phyloP scores from a whole-genome alignment of 2,329 filamentous ascomycete species.

The Plenodomus tracheiphilus region DNA sequence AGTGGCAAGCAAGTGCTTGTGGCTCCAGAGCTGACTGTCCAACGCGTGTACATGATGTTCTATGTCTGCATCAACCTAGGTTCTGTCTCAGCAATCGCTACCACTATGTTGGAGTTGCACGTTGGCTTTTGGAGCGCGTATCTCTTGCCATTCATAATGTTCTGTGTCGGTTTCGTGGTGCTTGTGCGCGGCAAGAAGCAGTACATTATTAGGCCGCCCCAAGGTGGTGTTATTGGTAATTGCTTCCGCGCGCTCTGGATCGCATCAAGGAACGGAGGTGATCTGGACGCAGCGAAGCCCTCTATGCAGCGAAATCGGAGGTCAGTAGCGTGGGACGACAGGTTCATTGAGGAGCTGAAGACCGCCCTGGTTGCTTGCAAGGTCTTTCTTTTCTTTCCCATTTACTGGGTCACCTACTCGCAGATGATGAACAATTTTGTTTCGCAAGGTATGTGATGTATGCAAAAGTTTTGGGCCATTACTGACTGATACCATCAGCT shows the following conservation, averaged over 20 bases:
- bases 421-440: constrained; percentile 56
- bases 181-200: constrained; percentile 39
- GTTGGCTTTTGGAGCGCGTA: constrained; percentile 73
- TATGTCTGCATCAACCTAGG: constrained; percentile 75
- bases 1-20: constrained; percentile 49
- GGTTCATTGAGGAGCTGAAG: constrained; percentile 73
- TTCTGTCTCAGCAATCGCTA: constrained; percentile 68
- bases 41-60: constrained; percentile 63
- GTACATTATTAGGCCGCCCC: constrained; percentile 44
- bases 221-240: constrained; percentile 42
- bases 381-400: constrained; percentile 61
- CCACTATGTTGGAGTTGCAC: constrained; percentile 70
- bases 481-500: constrained; percentile 23
- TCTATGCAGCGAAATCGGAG: constrained; percentile 52
- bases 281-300: constrained; percentile 66
- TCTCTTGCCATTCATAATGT: constrained; percentile 66
- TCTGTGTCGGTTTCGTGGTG: constrained; percentile 64
- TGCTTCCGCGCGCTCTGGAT: constrained; percentile 64
- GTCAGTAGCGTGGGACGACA: constrained; percentile 64
- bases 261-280: constrained; percentile 55
- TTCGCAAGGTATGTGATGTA: constrained; percentile 43
- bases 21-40: constrained; percentile 51
- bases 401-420: constrained; percentile 51
- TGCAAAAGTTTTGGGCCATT: background rate
- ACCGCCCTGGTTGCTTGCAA: constrained; percentile 68